Percentiles rank a stretch among this genome's conserved stretches.
Conservation (phyloP, 2,329 filamentous ascomycete species). For the Trichoderma hamatum region DNA sequence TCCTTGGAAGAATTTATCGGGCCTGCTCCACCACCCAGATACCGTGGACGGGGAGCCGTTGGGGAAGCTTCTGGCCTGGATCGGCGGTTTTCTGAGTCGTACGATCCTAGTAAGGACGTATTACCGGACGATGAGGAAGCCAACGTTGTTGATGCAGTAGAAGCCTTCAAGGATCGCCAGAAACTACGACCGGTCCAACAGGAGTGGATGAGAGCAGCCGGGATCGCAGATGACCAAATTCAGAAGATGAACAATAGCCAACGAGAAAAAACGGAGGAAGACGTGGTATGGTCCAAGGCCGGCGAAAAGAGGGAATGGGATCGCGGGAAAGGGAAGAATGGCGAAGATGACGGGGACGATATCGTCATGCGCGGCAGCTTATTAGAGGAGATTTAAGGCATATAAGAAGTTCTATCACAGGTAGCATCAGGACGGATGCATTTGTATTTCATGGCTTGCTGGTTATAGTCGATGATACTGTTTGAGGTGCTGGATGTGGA, state of each 20-base stretch:
- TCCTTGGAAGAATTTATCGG: conserved; percentile 77
- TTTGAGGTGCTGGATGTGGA: not conserved
- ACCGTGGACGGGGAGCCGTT: conserved; percentile 70
- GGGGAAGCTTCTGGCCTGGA: conserved; percentile 71
- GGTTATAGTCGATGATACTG: not conserved
- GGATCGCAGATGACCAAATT: conserved; percentile 77
- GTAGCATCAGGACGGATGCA: not conserved
- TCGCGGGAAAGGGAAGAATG: conserved; percentile 49
- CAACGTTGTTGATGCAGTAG: conserved; percentile 79
- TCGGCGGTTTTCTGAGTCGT: conserved; percentile 71
- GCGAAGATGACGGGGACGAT: not conserved
- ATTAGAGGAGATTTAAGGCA: conserved; percentile 26
- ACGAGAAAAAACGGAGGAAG: conserved; percentile 58
- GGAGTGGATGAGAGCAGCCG: conserved; percentile 73
- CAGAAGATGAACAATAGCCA: conserved; percentile 57
- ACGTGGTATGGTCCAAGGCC: conserved; percentile 71
- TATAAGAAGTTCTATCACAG: not conserved
- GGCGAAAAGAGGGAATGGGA: conserved; percentile 69
- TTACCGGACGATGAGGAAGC: conserved; percentile 43
- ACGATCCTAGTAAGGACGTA: conserved; percentile 61
- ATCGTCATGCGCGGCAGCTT: conserved; percentile 24
- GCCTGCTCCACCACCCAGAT: conserved; percentile 61
- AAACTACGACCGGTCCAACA: conserved; percentile 76
- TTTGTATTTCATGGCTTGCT: not conserved
- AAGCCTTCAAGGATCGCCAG: conserved; percentile 77